phyloP scores from a whole-genome alignment of 257 asterid genomes.

The Ligustrum vulgare region DNA sequence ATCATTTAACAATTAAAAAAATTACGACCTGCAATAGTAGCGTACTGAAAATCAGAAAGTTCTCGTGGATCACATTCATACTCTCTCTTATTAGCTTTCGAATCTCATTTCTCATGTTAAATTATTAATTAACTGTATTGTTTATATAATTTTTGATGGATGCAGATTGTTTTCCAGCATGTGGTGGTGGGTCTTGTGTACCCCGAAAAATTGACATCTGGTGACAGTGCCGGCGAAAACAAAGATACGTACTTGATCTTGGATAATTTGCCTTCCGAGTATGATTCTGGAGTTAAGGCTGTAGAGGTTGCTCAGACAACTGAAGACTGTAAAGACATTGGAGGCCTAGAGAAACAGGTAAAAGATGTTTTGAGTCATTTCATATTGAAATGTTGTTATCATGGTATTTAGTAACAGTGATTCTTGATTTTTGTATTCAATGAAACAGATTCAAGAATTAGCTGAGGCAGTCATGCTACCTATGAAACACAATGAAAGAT shows the following conservation, averaged over 20 bases:
- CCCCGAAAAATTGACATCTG: constrained; percentile 54
- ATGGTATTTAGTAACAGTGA: not conserved
- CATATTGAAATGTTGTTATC: not conserved
- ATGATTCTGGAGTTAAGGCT: constrained; percentile 63
- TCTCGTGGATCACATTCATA: too few species aligned
- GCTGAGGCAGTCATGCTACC: constrained; percentile 95
- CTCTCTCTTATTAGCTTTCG: too few species aligned
- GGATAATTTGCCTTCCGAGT: constrained; percentile 63
- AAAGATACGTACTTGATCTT: constrained; percentile 57
- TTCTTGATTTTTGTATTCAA: not conserved
- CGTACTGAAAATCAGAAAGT: too few species aligned
- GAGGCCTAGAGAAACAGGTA: constrained; percentile 70
- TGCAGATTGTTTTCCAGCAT: constrained; percentile 58
- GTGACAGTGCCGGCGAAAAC: constrained; percentile 64
- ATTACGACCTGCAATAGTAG: too few species aligned
- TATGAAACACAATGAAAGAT: constrained; percentile 84
- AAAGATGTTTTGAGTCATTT: not conserved
- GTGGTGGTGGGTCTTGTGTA: constrained; percentile 68
- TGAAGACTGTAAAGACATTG: constrained; percentile 61
- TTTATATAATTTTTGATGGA: too few species aligned
- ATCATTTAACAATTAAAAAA: too few species aligned
- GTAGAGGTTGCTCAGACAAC: constrained; percentile 70
- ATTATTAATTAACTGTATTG: too few species aligned
- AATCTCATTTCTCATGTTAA: too few species aligned
- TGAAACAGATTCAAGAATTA: constrained; percentile 75